Conservation (phyloP, 495 filamentous ascomycete genomes). For the Hypoxylon perforatum region DNA sequence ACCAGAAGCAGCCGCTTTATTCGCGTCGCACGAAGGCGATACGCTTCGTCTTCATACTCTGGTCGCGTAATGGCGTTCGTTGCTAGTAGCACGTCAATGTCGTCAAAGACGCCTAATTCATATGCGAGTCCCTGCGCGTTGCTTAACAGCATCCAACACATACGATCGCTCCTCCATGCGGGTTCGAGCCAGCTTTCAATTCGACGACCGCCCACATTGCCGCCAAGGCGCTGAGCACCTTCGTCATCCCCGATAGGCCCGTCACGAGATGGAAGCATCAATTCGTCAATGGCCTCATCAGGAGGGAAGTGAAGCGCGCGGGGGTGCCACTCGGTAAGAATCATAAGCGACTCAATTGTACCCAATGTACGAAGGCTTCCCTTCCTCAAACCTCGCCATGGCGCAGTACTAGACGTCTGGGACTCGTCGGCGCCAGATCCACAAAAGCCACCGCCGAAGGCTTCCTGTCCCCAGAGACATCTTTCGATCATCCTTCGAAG, state of each 20-base stretch:
- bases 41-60: conserved; percentile 74
- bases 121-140: conserved; percentile 89
- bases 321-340: conserved; percentile 97
- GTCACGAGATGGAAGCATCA: conserved; percentile 63
- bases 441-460: conserved; percentile 87
- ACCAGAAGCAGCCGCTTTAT: conserved; percentile 87
- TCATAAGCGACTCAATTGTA: conserved; percentile 91
- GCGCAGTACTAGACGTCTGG: conserved; percentile 71
- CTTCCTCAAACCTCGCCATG: conserved; percentile 68
- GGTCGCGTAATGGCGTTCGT: conserved; percentile 65
- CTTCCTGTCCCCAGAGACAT: conserved; percentile 94
- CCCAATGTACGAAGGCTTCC: conserved; percentile 89
- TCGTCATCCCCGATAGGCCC: conserved; percentile 57
- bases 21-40: conserved; percentile 80
- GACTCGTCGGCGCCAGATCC: conserved; percentile 75
- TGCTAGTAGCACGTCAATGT: conserved; percentile 71
- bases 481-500: conserved; percentile 93
- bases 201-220: conserved; percentile 70
- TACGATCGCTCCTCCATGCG: conserved; percentile 93
- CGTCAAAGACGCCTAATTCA: conserved; percentile 94
- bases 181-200: conserved; percentile 97
- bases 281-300: conserved; percentile 74
- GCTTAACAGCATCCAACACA: conserved; percentile 98
- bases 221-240: conserved; percentile 54
- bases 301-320: conserved; percentile 95